Percentiles rank a stretch among this genome's conserved stretches.
Conservation (phyloP, 345 rosid genomes). For the Crucihimalaya himalaica region DNA sequence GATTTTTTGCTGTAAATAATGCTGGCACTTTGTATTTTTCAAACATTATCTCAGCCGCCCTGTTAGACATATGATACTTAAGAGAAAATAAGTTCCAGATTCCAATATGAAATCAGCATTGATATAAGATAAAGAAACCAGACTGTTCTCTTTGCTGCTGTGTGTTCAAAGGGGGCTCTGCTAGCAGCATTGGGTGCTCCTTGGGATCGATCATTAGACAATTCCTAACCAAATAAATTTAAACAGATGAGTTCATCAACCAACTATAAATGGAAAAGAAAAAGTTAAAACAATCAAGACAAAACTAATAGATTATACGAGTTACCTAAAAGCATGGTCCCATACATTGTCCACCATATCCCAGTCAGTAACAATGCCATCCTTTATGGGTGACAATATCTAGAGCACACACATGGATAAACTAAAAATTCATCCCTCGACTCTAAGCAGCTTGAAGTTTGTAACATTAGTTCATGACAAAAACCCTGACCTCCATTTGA, state of each 20-base stretch:
- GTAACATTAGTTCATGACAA: neutral
- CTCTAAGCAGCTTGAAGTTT: neutral
- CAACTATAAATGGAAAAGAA: neutral
- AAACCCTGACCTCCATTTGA: slow-evolving; percentile 67
- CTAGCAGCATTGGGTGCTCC: slow-evolving; percentile 95
- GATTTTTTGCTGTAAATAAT: slow-evolving; percentile 87
- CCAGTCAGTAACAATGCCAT: slow-evolving; percentile 87
- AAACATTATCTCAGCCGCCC: slow-evolving; percentile 88
- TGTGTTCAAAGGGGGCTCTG: slow-evolving; percentile 76
- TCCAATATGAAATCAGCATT: slow-evolving; percentile 7
- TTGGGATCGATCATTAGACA: slow-evolving; percentile 83
- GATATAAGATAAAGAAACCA: slow-evolving; percentile 9
- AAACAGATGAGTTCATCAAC: slow-evolving; percentile 3
- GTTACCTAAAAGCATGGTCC: slow-evolving; percentile 91
- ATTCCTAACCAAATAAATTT: slow-evolving; percentile 45
- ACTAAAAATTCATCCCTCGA: neutral
- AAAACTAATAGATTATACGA: neutral
- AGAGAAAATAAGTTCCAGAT: neutral
- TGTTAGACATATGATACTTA: slow-evolving; percentile 39
- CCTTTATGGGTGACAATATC: slow-evolving; percentile 83
- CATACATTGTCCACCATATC: slow-evolving; percentile 84
- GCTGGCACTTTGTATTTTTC: slow-evolving; percentile 91
- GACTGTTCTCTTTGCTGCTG: slow-evolving; percentile 89
- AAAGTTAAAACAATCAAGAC: neutral
- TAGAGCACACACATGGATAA: slow-evolving; percentile 24